Base-by-base conservation (phyloP, 2,329 filamentous ascomycete genomes). In the Keithomyces neogunnii region DNA sequence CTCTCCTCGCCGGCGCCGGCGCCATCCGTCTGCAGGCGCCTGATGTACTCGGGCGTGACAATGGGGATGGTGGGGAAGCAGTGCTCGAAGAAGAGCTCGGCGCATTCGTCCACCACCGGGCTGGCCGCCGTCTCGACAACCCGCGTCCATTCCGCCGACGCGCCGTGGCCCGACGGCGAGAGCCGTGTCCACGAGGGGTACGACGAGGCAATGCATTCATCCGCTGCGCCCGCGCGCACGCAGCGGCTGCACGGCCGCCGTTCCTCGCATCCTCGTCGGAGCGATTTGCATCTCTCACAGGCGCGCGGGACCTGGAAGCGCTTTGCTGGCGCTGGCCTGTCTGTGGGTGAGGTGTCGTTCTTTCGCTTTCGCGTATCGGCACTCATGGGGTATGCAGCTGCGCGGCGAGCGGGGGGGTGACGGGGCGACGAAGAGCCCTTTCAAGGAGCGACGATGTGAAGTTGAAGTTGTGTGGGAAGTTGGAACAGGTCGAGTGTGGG, bases 251-350 rank as follows among this genome's bases (percentile, higher is more conserved):
- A 75, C 9, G 72, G 72, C 43, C 72, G 62, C 47, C 63, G 67
- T 57, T 74, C 71, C 59, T 67, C 73, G 56, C 72, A 74, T 1
- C 70, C 71, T 33, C 72, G 65, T 32, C 72, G 68, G 10, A 73
- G 62, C 19, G 61, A 63, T 54, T 71, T 70, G 60, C 72, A 75
- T 28, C 72, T 62, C 32, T 66, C 64, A 50, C 72, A 74, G 6
- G 72, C 72, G 26, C 69, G 62, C 6, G 72, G 69, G 9, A 74
- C 72, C 53, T 73, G 71, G 26, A 63, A 60, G 28, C 70, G 62
- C 57, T 73, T 73, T 4, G 36, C 36, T 10, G 11, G 11, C 36
- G 36, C 3, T 13, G 36, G 5, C 36, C 3, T 10, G 36, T 13
- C 19, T 19, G 19, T 19, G 19, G 19, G 19, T 19, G 19, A 19